Base-by-base conservation (phyloP, 768 basidiomycete species). In the Mrakia hoshinonis region DNA sequence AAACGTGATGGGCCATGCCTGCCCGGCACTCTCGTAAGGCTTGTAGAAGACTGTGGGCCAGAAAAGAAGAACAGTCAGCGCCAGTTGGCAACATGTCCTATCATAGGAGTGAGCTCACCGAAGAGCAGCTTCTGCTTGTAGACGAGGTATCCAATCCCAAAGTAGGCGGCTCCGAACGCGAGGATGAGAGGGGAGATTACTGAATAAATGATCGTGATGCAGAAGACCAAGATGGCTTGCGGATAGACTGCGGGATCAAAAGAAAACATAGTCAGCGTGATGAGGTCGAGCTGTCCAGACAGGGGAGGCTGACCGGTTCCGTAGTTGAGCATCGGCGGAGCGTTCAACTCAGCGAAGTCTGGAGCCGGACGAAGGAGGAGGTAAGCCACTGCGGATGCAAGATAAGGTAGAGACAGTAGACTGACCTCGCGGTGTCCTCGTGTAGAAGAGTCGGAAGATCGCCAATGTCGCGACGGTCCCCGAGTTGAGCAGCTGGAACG, bases 71-170 rank as follows among this genome's bases (percentile, higher is more conserved):
- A 4, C 80, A 90, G 69, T 70, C n/a, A n/a, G n/a, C n/a, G n/a
- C n/a, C n/a, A n/a, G n/a, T n/a, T n/a, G n/a, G n/a, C n/a, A n/a
- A n/a, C n/a, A n/a, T n/a, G n/a, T n/a, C n/a, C n/a, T n/a, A n/a
- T n/a, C n/a, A n/a, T n/a, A n/a, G n/a, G n/a, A n/a, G n/a, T n/a
- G n/a, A n/a, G n/a, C n/a, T n/a, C n/a, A 94, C 94, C 92, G 76
- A 95, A 96, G 0, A 98, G 82, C 4, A 98, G 84, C 76, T 96
- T 95, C 82, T 98, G 96, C 82, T 99, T 99, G 85, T 97, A 98
- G 3, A 96, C 94, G 6, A 98, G 84, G 78, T 99, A 99, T 9
- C 85, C 91, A 48, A 90, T 82, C n/a, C 93, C 95, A 75, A 99
- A 99, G 81, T 99, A 99, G 65, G 95, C 81, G 0, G 95, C 91